A percentile compares a stretch with the other conserved stretches of the same genome.
Conservation (phyloP, 2,329 filamentous ascomycete genomes). For the Aspergillus alliaceus region DNA sequence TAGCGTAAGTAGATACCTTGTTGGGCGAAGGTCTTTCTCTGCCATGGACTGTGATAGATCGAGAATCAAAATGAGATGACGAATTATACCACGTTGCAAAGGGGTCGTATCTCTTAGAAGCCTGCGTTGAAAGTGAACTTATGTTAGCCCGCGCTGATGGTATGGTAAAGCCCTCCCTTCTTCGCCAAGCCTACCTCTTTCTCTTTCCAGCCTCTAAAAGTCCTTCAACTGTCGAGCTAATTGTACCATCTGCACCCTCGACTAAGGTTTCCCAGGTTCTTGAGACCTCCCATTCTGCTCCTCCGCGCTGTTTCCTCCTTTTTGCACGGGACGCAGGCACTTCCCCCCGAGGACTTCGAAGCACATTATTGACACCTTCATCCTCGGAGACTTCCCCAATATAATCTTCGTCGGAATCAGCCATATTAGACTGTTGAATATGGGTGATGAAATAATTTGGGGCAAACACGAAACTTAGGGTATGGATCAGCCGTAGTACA, state of each 20-base stretch:
- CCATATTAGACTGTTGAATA: slow-evolving; percentile 28
- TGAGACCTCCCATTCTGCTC: slow-evolving; percentile 48
- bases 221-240: slow-evolving; percentile 70
- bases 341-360: slow-evolving; percentile 29
- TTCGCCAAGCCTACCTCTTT: slow-evolving; percentile 52
- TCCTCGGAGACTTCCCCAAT: slow-evolving; percentile 51
- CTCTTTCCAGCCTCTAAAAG: slow-evolving; percentile 81
- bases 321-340: slow-evolving; percentile 28
- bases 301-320: slow-evolving; percentile 41
- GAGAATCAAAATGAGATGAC: slow-evolving; percentile 87
- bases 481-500: too few relatives aligned
- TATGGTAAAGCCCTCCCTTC: not conserved
- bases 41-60: slow-evolving; percentile 93
- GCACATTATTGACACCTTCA: slow-evolving; percentile 36
- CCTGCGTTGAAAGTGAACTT: slow-evolving; percentile 47
- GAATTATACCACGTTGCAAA: slow-evolving; percentile 92
- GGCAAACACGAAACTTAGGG: not conserved
- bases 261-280: slow-evolving; percentile 67
- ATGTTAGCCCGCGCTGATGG: not conserved
- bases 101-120: slow-evolving; percentile 92
- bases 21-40: slow-evolving; percentile 92
- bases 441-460: not conserved
- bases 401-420: slow-evolving; percentile 54
- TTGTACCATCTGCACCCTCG: slow-evolving; percentile 75
- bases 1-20: slow-evolving; percentile 77